Conservation (phyloP, 495 filamentous ascomycete genomes). For the Penicillium canariense region DNA sequence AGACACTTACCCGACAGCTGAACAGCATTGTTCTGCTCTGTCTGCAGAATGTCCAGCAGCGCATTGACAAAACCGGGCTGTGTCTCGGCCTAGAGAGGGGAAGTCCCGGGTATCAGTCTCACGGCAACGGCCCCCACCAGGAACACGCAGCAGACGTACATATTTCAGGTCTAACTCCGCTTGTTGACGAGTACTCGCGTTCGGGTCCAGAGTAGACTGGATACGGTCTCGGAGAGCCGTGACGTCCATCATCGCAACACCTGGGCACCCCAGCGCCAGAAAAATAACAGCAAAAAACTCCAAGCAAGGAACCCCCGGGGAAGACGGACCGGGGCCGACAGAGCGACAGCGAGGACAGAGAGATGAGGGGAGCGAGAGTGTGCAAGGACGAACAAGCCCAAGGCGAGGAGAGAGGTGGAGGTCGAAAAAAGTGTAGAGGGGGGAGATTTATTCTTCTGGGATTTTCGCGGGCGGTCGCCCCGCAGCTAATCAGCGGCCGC, state of each 20-base stretch:
- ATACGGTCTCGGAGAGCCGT: slow-evolving; percentile 82
- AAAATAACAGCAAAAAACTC: slow-evolving; percentile 21
- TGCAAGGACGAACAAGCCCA: slow-evolving; percentile 21
- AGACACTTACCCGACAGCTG: slow-evolving; percentile 74
- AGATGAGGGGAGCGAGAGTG: neutral
- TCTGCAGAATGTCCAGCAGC: slow-evolving; percentile 83
- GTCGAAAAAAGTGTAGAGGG: slow-evolving; percentile 21
- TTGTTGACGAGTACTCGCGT: slow-evolving; percentile 78
- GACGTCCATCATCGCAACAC: slow-evolving; percentile 72
- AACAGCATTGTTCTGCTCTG: slow-evolving; percentile 77
- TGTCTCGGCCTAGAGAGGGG: slow-evolving; percentile 71
- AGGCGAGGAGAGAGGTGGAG: slow-evolving; percentile 22
- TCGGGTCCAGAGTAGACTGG: slow-evolving; percentile 77
- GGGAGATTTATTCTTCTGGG: slow-evolving; percentile 29
- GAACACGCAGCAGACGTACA: slow-evolving; percentile 54
- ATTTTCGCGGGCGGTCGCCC: slow-evolving; percentile 46
- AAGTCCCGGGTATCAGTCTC: slow-evolving; percentile 18
- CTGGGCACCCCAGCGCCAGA: slow-evolving; percentile 37
- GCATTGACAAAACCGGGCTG: slow-evolving; percentile 87
- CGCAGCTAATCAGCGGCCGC: slow-evolving; percentile 46
- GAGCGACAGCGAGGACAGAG: neutral
- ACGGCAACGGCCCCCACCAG: slow-evolving; percentile 13
- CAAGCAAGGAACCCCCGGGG: slow-evolving; percentile 16
- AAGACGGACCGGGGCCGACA: slow-evolving; percentile 15
- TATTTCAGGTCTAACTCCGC: slow-evolving; percentile 93